These are phyloP conservation scores for Cladorrhinum sp. DNA, from an alignment of 2,329 filamentous ascomycete genomes.

Conservation along the genomic window DNA sequence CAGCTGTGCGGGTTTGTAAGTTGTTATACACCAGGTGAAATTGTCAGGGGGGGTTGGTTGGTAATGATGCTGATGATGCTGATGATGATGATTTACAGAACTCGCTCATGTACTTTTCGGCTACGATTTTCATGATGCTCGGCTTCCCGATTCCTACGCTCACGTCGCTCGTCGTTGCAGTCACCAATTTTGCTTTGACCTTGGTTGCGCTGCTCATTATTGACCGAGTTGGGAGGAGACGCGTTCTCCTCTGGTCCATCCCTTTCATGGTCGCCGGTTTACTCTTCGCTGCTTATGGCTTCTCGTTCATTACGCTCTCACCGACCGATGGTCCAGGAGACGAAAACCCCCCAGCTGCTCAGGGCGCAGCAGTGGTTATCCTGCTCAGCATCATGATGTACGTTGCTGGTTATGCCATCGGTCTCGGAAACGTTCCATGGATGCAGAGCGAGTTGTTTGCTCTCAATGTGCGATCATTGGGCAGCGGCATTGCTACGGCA, in stretches of 20 bases:
- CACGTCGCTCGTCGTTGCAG: slow-evolving; percentile 72
- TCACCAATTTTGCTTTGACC: slow-evolving; percentile 80
- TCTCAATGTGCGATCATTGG: slow-evolving; percentile 67
- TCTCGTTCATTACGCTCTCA: slow-evolving; percentile 59
- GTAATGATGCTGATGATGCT: too few relatives aligned
- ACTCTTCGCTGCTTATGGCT: slow-evolving; percentile 67
- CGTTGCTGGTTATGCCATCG: slow-evolving; percentile 80
- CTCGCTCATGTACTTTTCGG: slow-evolving; percentile 88
- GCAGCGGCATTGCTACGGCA: slow-evolving; percentile 69
- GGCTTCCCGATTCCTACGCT: slow-evolving; percentile 77
- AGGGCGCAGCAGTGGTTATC: slow-evolving; percentile 53
- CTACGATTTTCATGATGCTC: slow-evolving; percentile 74
- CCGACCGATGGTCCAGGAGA: slow-evolving; percentile 22
- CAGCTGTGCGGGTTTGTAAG: slow-evolving; percentile 81
- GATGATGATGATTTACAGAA: slow-evolving; percentile 49
- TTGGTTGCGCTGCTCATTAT: slow-evolving; percentile 72
- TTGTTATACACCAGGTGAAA: slow-evolving; percentile 23
- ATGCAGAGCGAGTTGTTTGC: slow-evolving; percentile 93
- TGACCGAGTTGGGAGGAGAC: slow-evolving; percentile 73
- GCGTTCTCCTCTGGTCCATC: slow-evolving; percentile 77
- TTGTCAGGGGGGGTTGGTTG: too few relatives aligned
- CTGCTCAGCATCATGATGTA: slow-evolving; percentile 76
- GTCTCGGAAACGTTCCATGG: slow-evolving; percentile 91
- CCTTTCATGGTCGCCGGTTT: slow-evolving; percentile 80
- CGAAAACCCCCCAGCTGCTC: slow-evolving; percentile 16